These are phyloP conservation scores for Elaeis guineensis DNA, from an alignment of 176 grass and related monocot genomes.

Conservation along the genomic window DNA sequence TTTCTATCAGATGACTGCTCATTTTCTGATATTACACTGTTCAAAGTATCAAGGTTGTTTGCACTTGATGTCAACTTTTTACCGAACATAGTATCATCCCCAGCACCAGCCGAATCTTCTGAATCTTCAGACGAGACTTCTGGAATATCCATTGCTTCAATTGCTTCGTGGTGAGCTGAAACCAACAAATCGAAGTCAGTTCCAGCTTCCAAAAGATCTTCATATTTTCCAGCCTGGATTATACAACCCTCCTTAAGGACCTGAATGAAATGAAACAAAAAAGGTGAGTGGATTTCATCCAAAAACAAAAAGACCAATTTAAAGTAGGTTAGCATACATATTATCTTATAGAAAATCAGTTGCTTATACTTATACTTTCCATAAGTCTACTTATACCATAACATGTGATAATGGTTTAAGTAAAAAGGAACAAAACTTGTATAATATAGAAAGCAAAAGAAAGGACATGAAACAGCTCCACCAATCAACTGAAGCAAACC, in stretches of 20 bases:
- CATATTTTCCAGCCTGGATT: conserved; percentile 88
- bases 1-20: conserved; percentile 21
- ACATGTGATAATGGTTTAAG: too few relatives aligned
- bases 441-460: too few relatives aligned
- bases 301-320: too few relatives aligned
- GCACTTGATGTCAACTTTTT: conserved; percentile 62
- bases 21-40: conserved; percentile 44
- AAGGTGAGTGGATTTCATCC: background rate
- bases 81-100: conserved; percentile 32
- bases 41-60: conserved; percentile 74
- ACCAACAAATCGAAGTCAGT: conserved; percentile 84
- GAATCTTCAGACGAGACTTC: background rate
- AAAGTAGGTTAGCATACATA: too few relatives aligned
- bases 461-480: too few relatives aligned
- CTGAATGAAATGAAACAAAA: conserved; percentile 20
- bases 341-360: too few relatives aligned
- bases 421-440: too few relatives aligned
- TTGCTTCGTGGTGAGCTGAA: conserved; percentile 89
- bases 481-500: too few relatives aligned
- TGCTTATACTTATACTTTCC: too few relatives aligned
- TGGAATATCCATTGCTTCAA: conserved; percentile 72
- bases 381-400: too few relatives aligned
- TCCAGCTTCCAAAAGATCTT: conserved; percentile 85
- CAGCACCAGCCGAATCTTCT: conserved; percentile 39
- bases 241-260: conserved; percentile 87